Evolutionary conservation across 805 yeast species (phyloP), one percentile per base, ranked within the genome.

Genomic region (Saturnispora hagleri): DNA sequence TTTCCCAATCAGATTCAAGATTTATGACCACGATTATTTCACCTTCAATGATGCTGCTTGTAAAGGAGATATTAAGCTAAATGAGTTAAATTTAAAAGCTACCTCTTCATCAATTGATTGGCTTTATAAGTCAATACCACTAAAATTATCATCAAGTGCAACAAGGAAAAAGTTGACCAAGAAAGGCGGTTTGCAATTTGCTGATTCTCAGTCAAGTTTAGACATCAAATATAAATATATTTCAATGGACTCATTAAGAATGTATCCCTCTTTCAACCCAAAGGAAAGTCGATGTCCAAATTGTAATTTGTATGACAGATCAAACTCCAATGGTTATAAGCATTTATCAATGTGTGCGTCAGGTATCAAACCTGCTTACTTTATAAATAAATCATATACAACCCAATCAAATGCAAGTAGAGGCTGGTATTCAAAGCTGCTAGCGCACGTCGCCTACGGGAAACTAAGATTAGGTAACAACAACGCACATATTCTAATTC

Each of bases 401-500:
- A 80, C 97, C 0, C 77, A 91, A 1, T 82, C 80, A 46, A 80
- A 84, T 58, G 98, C 98, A 0, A 79, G 90, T 4, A 82, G 87
- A 58, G 79, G 89, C 54, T 90, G 98, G 98, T 88, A 86, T 61
- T 76, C 90, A 3, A 89, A 86, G 60, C 77, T 86, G 3, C 70
- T 90, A 52, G 84, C 89, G 47, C 90, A 89, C 62, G 70, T 93
- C 46, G 87, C 93, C 0, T 89, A 88, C 62, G 99, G 99, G 0
- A 85, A 85, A 60, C 85, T 89, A 63, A 81, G 82, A 47, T 68
- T 91, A 36, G 97, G 97, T 2, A 82, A 84, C 24, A 88, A 91
- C 62, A 89, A 95, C 46, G 99, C 97, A 9, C 91, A 91, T 62
- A 91, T 93, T 31, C 71, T 93, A 47, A 97, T 91, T 2, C 98